Percentiles rank a stretch among this genome's conserved stretches.
These are phyloP conservation scores for Gamarada debralockiae DNA, from an alignment of 495 filamentous ascomycete species.

Conservation along the genomic window DNA sequence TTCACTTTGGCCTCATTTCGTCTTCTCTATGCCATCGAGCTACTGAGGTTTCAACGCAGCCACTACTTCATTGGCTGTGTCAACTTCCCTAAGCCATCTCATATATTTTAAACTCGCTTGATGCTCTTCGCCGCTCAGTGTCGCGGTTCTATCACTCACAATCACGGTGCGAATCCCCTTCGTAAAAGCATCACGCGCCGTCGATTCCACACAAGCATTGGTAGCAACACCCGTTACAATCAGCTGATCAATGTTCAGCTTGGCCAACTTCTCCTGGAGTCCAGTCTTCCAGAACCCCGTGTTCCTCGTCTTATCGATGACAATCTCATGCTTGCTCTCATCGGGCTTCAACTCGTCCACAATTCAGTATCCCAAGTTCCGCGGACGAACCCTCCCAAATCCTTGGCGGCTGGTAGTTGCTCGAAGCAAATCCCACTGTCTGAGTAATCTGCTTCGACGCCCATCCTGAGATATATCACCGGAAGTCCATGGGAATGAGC, in stretches of 20 bases:
- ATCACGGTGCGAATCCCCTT: slow-evolving; percentile 19
- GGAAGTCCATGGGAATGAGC: slow-evolving; percentile 18
- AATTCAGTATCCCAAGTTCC: slow-evolving; percentile 26
- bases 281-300: slow-evolving; percentile 21
- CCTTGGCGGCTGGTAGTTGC: not conserved
- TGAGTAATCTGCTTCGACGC: slow-evolving; percentile 25
- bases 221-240: slow-evolving; percentile 25
- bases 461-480: slow-evolving; percentile 23
- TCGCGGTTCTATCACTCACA: slow-evolving; percentile 24
- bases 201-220: slow-evolving; percentile 27
- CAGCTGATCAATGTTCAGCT: slow-evolving; percentile 23
- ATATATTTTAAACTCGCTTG: too few species aligned
- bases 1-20: too few species aligned
- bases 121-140: too few species aligned
- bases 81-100: too few species aligned
- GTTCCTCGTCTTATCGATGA: slow-evolving; percentile 25
- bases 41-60: too few species aligned
- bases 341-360: slow-evolving; percentile 17
- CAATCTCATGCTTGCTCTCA: slow-evolving; percentile 10
- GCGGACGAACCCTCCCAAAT: slow-evolving; percentile 22
- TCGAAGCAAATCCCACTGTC: not conserved
- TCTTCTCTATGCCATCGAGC: too few species aligned
- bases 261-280: slow-evolving; percentile 18
- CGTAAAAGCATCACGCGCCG: slow-evolving; percentile 23
- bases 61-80: too few species aligned